phyloP scores from a whole-genome alignment of 306 rosid species.

The Senna tora region DNA sequence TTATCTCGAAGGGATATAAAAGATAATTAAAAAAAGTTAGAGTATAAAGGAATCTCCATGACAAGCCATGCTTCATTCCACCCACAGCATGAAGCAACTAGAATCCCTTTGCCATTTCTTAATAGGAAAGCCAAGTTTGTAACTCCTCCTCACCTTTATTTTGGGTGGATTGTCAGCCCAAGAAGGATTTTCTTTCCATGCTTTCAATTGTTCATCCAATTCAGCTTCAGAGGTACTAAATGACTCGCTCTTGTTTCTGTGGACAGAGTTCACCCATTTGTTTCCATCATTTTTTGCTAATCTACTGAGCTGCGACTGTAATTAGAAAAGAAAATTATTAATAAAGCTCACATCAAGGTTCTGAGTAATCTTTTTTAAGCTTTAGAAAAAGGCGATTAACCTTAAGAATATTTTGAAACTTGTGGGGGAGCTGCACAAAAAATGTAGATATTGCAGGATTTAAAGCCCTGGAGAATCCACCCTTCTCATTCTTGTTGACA shows the following conservation, averaged over 20 bases:
- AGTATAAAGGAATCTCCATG: too few relatives aligned
- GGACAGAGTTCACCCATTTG: conserved; percentile 39
- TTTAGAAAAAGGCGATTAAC: conserved; percentile 40
- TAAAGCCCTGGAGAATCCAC: conserved; percentile 46
- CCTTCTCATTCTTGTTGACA: conserved; percentile 47
- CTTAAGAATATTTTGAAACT: conserved; percentile 71
- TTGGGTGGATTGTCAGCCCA: conserved; percentile 77
- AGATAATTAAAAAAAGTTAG: too few relatives aligned
- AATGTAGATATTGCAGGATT: conserved; percentile 58
- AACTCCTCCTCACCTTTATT: conserved; percentile 60
- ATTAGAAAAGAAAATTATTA: conserved; percentile 7
- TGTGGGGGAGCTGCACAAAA: conserved; percentile 70
- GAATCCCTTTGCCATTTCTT: conserved; percentile 4
- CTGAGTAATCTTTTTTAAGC: conserved; percentile 17
- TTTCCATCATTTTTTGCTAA: conserved; percentile 54
- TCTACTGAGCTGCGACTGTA: conserved; percentile 71
- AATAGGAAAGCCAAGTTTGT: conserved; percentile 1
- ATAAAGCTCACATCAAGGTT: conserved; percentile 20
- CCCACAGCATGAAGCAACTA: conserved; percentile 14
- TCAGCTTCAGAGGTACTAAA: conserved; percentile 64
- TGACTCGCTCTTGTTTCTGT: conserved; percentile 40
- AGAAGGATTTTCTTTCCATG: conserved; percentile 86
- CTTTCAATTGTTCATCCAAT: conserved; percentile 74
- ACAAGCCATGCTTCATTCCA: conserved; percentile 5
- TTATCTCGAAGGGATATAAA: not conserved